Evolutionary conservation across 148 eudicot species (phyloP).

Genomic region (Vaccinium myrtillus): DNA sequence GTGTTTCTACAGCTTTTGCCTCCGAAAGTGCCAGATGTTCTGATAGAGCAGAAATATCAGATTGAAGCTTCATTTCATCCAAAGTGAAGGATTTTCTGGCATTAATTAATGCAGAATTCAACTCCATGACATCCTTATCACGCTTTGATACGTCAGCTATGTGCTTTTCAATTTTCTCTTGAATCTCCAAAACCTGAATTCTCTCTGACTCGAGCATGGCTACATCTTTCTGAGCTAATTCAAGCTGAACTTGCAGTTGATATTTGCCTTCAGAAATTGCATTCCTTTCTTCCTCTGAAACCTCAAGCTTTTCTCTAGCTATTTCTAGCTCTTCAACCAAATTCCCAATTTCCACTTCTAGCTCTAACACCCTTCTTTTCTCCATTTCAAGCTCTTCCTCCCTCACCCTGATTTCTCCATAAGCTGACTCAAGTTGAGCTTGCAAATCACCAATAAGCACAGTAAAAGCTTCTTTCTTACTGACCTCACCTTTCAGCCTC

Average conservation of each 20-base stretch:
- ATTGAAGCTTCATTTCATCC: slow-evolving; percentile 44
- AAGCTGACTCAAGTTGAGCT: slow-evolving; percentile 32
- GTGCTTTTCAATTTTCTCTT: slow-evolving; percentile 34
- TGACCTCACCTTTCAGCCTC: slow-evolving; percentile 44
- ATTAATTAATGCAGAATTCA: slow-evolving; percentile 41
- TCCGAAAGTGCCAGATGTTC: slow-evolving; percentile 33
- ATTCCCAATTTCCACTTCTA: slow-evolving; percentile 32
- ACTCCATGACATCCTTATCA: slow-evolving; percentile 41
- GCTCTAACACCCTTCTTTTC: slow-evolving; percentile 30
- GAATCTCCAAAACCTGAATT: slow-evolving; percentile 42
- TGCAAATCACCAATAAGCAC: slow-evolving; percentile 24
- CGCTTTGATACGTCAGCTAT: slow-evolving; percentile 31
- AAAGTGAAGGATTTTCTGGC: slow-evolving; percentile 33
- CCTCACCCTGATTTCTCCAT: slow-evolving; percentile 21
- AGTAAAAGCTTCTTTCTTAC: slow-evolving; percentile 22
- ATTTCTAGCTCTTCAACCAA: slow-evolving; percentile 45
- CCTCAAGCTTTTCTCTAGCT: slow-evolving; percentile 35
- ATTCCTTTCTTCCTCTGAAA: slow-evolving; percentile 31
- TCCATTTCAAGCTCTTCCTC: slow-evolving; percentile 37
- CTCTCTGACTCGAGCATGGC: slow-evolving; percentile 42
- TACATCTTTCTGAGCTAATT: slow-evolving; percentile 31
- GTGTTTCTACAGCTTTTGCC: slow-evolving; percentile 32
- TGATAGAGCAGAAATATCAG: slow-evolving; percentile 39
- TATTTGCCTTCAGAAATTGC: slow-evolving; percentile 26
- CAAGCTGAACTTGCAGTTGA: slow-evolving; percentile 38